Conservation (phyloP, 1,284 basidiomycete species). For the Cryptococcus deneoformans region DNA sequence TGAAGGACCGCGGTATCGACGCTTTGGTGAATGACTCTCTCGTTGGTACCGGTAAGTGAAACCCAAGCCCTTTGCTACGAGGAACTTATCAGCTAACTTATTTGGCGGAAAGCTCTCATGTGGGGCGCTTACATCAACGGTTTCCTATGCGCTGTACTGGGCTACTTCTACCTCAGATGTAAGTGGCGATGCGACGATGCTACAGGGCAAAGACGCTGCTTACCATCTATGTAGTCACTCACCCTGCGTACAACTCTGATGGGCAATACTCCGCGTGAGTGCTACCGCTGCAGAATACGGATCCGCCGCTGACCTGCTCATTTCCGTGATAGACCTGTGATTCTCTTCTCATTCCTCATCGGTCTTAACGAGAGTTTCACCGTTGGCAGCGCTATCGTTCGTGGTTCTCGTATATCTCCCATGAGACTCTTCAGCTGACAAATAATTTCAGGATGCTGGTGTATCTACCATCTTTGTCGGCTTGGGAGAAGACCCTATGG, state of each 20-base stretch:
- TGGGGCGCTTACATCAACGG: constrained; percentile 75
- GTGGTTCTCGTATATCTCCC: neutral
- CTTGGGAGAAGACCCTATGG: constrained; percentile 72
- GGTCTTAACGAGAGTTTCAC: constrained; percentile 56
- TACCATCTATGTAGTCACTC: constrained; percentile 49
- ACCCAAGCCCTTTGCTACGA: neutral
- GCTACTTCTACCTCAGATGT: constrained; percentile 76
- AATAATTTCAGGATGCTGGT: constrained; percentile 50
- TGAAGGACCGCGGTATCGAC: constrained; percentile 80
- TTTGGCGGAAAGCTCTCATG: constrained; percentile 22
- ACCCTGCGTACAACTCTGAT: constrained; percentile 66
- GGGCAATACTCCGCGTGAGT: constrained; percentile 67
- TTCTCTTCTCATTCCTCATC: constrained; percentile 77
- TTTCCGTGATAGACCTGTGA: constrained; percentile 52
- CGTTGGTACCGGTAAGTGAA: constrained; percentile 58
- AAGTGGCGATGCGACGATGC: constrained; percentile 33
- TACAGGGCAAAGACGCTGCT: neutral
- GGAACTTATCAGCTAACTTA: neutral
- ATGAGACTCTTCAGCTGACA: neutral
- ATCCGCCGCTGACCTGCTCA: neutral
- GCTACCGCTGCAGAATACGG: neutral
- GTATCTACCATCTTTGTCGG: constrained; percentile 85
- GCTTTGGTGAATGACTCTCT: constrained; percentile 82
- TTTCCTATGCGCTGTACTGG: constrained; percentile 71
- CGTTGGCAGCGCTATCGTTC: constrained; percentile 33